Conservation (phyloP, 2,329 filamentous ascomycete genomes). For the Paraphoma sp. region DNA sequence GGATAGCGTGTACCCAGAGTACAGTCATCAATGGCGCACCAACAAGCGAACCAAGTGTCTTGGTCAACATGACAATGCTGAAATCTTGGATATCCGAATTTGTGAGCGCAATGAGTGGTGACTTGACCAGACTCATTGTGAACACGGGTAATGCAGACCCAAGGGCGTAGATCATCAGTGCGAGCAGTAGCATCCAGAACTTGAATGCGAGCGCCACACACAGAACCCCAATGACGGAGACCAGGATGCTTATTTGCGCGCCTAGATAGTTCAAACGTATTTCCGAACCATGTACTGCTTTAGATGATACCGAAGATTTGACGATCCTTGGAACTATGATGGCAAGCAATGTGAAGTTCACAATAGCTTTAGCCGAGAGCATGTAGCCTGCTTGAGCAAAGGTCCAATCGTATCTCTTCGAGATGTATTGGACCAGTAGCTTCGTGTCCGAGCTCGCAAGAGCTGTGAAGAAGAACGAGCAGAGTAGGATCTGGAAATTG, state of each 20-base stretch:
- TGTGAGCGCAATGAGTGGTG: conserved; percentile 35
- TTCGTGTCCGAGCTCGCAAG: conserved; percentile 49
- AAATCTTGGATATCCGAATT: conserved; percentile 42
- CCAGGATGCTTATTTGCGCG: conserved; percentile 36
- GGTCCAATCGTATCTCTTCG: conserved; percentile 48
- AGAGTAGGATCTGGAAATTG: conserved; percentile 44
- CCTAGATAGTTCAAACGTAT: conserved; percentile 39
- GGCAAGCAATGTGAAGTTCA: conserved; percentile 44
- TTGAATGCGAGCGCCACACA: conserved; percentile 38
- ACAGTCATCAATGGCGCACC: conserved; percentile 47
- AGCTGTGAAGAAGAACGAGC: conserved; percentile 44
- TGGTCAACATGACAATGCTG: conserved; percentile 47
- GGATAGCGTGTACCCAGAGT: conserved; percentile 46
- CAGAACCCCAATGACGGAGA: conserved; percentile 44
- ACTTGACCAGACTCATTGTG: conserved; percentile 47
- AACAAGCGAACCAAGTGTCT: conserved; percentile 44
- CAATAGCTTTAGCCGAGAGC: conserved; percentile 45
- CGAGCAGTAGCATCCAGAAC: conserved; percentile 44
- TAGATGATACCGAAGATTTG: conserved; percentile 30
- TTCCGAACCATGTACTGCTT: conserved; percentile 32
- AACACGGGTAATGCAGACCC: conserved; percentile 49
- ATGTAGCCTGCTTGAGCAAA: conserved; percentile 48
- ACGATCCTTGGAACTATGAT: conserved; percentile 44
- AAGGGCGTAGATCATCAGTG: conserved; percentile 46
- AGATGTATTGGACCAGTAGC: conserved; percentile 48